Evolutionary conservation across 352 stramenopile species (phyloP).

Genomic region (Pilasporangium apinafurcum): DNA sequence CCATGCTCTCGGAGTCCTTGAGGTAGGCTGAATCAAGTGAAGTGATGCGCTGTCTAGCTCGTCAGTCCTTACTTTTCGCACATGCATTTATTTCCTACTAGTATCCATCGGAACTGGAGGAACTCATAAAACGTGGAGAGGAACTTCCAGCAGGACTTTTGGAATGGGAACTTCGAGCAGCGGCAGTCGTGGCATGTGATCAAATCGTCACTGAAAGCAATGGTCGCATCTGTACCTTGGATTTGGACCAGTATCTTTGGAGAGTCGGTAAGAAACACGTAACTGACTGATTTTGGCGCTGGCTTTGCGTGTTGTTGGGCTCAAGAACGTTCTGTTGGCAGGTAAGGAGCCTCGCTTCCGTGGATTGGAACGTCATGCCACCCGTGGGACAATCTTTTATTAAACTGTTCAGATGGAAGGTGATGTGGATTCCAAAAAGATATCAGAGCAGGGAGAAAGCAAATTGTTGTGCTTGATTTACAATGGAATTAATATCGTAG

Average conservation of each 20-base stretch:
- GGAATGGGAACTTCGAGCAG: slow-evolving; percentile 67
- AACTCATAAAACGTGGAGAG: slow-evolving; percentile 34
- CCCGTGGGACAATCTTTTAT: slow-evolving; percentile 68
- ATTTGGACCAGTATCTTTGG: slow-evolving; percentile 71
- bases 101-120: slow-evolving; percentile 50
- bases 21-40: slow-evolving; percentile 24
- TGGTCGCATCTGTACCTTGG: slow-evolving; percentile 29
- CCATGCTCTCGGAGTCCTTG: slow-evolving; percentile 55
- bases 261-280: slow-evolving; percentile 26
- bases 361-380: slow-evolving; percentile 59
- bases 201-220: slow-evolving; percentile 53
- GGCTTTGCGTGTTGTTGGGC: no score
- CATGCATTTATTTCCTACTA: slow-evolving; percentile 5
- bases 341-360: slow-evolving; percentile 71
- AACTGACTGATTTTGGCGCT: not conserved
- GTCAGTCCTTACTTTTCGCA: not conserved
- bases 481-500: no score
- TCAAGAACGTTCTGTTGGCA: no score
- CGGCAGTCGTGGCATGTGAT: slow-evolving; percentile 56
- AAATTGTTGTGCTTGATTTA: no score
- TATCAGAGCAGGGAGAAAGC: no score
- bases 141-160: slow-evolving; percentile 30
- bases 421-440: no score
- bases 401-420: no score
- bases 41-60: no score